Conservation (phyloP, 257 asterid genomes). For the Scutellaria barbata region DNA sequence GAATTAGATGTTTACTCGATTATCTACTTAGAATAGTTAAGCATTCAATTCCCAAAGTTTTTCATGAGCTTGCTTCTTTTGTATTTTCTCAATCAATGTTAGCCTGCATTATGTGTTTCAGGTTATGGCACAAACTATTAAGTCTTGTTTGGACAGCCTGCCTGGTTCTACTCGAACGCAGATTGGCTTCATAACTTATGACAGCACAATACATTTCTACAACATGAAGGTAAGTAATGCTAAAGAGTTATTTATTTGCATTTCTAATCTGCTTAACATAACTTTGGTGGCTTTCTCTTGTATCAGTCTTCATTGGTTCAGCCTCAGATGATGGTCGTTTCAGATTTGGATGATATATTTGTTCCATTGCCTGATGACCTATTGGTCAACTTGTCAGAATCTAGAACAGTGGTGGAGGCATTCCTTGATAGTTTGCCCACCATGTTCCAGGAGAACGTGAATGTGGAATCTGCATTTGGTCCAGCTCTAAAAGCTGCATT, state of each 20-base stretch:
- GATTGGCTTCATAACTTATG: conserved; percentile 94
- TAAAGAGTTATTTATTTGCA: conserved; percentile 30
- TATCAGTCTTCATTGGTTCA: conserved; percentile 81
- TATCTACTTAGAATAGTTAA: conserved; percentile 12
- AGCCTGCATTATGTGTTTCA: conserved; percentile 42
- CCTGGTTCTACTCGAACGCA: conserved; percentile 96
- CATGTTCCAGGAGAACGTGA: conserved; percentile 88
- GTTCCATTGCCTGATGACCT: conserved; percentile 89
- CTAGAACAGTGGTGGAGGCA: conserved; percentile 90
- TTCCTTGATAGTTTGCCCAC: conserved; percentile 93
- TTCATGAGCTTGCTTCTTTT: conserved; percentile 24
- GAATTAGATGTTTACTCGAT: conserved; percentile 20
- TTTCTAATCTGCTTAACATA: conserved; percentile 26
- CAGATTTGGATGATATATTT: conserved; percentile 85
- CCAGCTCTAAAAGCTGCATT: conserved; percentile 95
- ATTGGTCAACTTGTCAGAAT: conserved; percentile 94
- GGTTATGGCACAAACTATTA: conserved; percentile 91
- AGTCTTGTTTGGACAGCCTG: conserved; percentile 82
- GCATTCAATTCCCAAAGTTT: conserved; percentile 21
- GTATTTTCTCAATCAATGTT: conserved; percentile 23
- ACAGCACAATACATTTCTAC: conserved; percentile 93
- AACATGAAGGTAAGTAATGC: conserved; percentile 79
- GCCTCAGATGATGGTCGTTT: conserved; percentile 92
- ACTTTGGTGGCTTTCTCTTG: conserved; percentile 40
- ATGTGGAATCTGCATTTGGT: conserved; percentile 99